These are phyloP conservation scores for Physaria fendleri DNA, from an alignment of 345 rosid species.

Conservation along the genomic window DNA sequence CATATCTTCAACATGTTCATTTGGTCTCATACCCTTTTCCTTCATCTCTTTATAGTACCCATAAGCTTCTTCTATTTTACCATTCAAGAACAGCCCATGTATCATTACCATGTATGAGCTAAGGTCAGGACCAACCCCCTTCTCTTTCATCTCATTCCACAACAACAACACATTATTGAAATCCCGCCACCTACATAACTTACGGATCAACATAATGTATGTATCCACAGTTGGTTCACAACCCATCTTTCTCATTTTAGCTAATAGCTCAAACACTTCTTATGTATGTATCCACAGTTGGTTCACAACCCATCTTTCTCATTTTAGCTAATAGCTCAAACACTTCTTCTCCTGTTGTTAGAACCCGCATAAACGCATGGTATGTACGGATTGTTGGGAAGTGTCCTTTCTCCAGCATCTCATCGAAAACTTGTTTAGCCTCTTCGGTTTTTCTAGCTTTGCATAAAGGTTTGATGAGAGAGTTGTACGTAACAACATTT, in stretches of 20 bases:
- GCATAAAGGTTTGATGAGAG: too few relatives aligned
- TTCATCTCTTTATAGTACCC: constrained; percentile 74
- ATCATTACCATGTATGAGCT: constrained; percentile 77
- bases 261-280: constrained; percentile 72
- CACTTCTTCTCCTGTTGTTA: too few relatives aligned
- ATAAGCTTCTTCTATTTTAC: constrained; percentile 69
- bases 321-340: constrained; percentile 70
- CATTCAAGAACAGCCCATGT: constrained; percentile 85
- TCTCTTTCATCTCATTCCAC: constrained; percentile 74
- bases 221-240: constrained; percentile 71
- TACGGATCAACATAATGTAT: constrained; percentile 80
- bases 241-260: constrained; percentile 60
- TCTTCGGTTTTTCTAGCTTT: too few relatives aligned
- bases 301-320: constrained; percentile 64
- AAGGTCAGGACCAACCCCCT: constrained; percentile 65
- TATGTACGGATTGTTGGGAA: too few relatives aligned
- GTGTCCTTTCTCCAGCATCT: too few relatives aligned
- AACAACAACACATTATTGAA: constrained; percentile 53
- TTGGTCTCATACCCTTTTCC: constrained; percentile 54
- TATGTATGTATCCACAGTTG: constrained; percentile 64
- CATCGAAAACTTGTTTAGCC: too few relatives aligned
- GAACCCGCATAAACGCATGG: too few relatives aligned
- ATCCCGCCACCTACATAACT: constrained; percentile 83
- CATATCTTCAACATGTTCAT: constrained; percentile 60
- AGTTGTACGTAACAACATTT: too few relatives aligned